A percentile compares a stretch with the other conserved stretches of the same genome.
phyloP scores from a whole-genome alignment of 2,329 filamentous ascomycete species.

The Emydomyces testavorans region DNA sequence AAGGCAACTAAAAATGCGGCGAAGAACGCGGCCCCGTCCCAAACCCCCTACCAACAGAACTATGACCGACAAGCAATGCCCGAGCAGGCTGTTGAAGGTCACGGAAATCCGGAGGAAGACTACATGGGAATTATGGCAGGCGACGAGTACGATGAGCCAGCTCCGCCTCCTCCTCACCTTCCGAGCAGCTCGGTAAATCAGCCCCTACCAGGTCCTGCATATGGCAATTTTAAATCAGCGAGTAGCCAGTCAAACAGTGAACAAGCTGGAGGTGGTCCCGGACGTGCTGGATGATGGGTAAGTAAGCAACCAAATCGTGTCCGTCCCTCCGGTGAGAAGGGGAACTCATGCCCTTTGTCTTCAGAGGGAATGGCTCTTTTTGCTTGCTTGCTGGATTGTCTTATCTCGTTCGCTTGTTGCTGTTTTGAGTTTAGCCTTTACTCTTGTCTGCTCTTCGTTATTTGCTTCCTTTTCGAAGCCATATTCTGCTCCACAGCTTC shows the following conservation, averaged over 20 bases:
- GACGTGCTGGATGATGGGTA: conserved; percentile 15
- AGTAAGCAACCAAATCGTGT: conserved; percentile 8
- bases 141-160: conserved; percentile 43
- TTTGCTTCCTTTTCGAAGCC: conserved; percentile 3
- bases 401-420: background rate
- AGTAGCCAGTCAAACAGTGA: conserved; percentile 16
- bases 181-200: conserved; percentile 54
- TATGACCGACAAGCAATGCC: conserved; percentile 31
- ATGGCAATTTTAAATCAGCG: background rate
- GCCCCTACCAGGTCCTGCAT: conserved; percentile 40
- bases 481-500: background rate
- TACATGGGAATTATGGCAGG: conserved; percentile 26
- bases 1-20: conserved; percentile 60
- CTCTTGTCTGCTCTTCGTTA: background rate
- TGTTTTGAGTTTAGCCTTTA: background rate
- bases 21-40: conserved; percentile 34
- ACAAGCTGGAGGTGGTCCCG: conserved; percentile 21
- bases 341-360: background rate
- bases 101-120: conserved; percentile 40
- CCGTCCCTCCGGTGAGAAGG: background rate
- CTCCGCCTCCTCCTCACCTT: conserved; percentile 28
- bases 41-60: conserved; percentile 27
- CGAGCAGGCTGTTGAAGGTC: conserved; percentile 32
- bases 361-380: conserved; percentile 2
- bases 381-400: conserved; percentile 8